These are phyloP conservation scores for Gastrodia elata DNA, from an alignment of 106 monocot genomes.

Conservation along the genomic window DNA sequence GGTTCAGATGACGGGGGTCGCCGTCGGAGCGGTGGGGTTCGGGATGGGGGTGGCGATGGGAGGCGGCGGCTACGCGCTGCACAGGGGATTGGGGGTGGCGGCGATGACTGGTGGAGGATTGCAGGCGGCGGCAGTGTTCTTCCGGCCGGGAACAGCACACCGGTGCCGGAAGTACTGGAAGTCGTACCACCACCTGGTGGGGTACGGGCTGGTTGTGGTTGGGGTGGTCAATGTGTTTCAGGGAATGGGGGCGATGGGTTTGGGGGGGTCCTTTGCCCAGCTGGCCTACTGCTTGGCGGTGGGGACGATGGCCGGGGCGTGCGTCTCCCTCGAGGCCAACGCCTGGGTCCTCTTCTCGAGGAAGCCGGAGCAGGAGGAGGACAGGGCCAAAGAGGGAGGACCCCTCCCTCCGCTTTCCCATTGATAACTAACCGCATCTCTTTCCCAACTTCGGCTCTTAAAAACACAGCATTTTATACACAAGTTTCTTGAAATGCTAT, in stretches of 20 bases:
- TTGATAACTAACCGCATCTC: no score
- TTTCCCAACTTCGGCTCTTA: no score
- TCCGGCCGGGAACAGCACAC: conserved; percentile 63
- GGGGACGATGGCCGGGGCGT: conserved; percentile 44
- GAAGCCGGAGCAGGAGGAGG: conserved; percentile 60
- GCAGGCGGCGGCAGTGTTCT: conserved; percentile 65
- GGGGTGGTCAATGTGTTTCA: conserved; percentile 88
- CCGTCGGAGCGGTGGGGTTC: conserved; percentile 46
- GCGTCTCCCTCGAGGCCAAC: conserved; percentile 71
- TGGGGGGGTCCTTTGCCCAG: conserved; percentile 43
- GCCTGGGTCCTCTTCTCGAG: conserved; percentile 74
- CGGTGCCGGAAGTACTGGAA: conserved; percentile 82
- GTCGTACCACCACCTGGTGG: conserved; percentile 87
- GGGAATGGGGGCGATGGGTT: conserved; percentile 72
- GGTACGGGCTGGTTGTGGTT: conserved; percentile 61
- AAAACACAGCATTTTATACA: no score
- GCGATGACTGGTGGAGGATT: conserved; percentile 34
- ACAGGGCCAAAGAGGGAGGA: conserved; percentile 20
- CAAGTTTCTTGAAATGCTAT: no score
- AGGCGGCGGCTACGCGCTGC: conserved; percentile 44
- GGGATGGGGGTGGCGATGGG: conserved; percentile 37
- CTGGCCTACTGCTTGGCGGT: conserved; percentile 59
- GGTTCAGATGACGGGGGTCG: conserved; percentile 42
- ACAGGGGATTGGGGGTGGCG: conserved; percentile 51
- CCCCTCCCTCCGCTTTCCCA: no score